Base-by-base conservation (phyloP, 2,329 filamentous ascomycete species). In the Aureobasidium namibiae region DNA sequence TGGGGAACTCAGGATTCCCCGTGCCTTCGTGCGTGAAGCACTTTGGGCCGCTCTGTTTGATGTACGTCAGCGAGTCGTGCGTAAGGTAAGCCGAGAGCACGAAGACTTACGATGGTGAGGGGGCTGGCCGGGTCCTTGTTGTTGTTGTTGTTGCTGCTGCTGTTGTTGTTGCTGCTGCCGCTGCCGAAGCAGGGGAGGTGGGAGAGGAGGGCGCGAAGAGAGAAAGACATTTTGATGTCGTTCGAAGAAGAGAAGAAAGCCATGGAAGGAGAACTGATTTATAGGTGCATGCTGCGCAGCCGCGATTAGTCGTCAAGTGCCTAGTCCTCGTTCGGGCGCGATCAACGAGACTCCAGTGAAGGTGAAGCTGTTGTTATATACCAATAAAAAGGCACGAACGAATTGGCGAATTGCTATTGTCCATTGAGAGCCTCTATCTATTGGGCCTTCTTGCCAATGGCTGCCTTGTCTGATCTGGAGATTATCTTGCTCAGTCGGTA, bases 401-500 rank as follows among this genome's bases (percentile, higher is more conserved):
- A 24, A 4, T 50, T n/a, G 6, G 4, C 1, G 5, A 24, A 4
- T 10, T 5, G 2, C 23, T 11, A n/a, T 29, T 13, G 6, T 50
- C 46, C 31, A 50, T 50, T 38, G 48, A 29, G 33, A 26, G 16
- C 13, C 21, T 13, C 16, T 24, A 14, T 52, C 34, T 52, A 52
- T 18, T 36, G 46, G n/a, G 18, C 10, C 6, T 48, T 48, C 8
- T 48, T 33, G 23, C 34, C 34, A 33, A 18, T 52, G 21, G 7
- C n/a, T 26, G 14, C 13, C 21, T 52, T 52, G 10, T 18, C 23
- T 38, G 33, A n/a, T n/a, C 23, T 52, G 10, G 48, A 24, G 33
- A 52, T 39, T 8, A 26, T 39, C 14, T 18, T 5, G 8, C 56
- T 63, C 18, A 75, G 62, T 11, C 73, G 67, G 13, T 65, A 61